Evolutionary conservation across 192 early-diverging fungal species (phyloP), one percentile per base, ranked within the genome.

Genomic region (Pilaira anomala): DNA sequence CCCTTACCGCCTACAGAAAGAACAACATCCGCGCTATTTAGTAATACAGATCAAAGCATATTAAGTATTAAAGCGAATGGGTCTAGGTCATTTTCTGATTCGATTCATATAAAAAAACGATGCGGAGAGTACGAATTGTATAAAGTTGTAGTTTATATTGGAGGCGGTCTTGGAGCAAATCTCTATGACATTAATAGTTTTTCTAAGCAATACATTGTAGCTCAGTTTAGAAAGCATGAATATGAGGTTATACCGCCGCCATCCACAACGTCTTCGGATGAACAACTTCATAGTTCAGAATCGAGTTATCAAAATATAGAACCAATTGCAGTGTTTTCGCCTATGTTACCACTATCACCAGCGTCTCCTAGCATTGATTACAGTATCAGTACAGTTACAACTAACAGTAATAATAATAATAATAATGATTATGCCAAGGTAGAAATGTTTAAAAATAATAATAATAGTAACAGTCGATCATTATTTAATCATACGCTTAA

Each of bases 151-250:
- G 74, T 79, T 59, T 80, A 81, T 68, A 53, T 86, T n/a, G 84
- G 84, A 26, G 84, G 84, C 56, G 84, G 82, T 14, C 54, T 86
- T 14, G 82, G 82, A 40, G 81, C 78, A 1, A 76, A 86, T 49
- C 62, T 85, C 8, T 49, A 59, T 21, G 53, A 72, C 11, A 71
- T 73, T 9, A 66, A 68, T 13, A 82, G 69, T 39, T 71, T 74
- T 24, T 64, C 73, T 26, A 76, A 80, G 53, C 68, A 80, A 4
- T 85, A 85, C 53, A 64, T 85, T 50, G 83, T 82, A 12, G 78
- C 72, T 30, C 62, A 71, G 25, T 75, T 80, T 53, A 29, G 30
- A 36, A 73, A 61, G 48, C 61, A 67, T 33, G 42, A 63, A 1
- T 67, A 71, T 21, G 49, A 63, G 36, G 56, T 67, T 16, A 41